These are phyloP conservation scores for Coelastrella sp. DNA, from an alignment of 139 green algal genomes.

Conservation along the genomic window DNA sequence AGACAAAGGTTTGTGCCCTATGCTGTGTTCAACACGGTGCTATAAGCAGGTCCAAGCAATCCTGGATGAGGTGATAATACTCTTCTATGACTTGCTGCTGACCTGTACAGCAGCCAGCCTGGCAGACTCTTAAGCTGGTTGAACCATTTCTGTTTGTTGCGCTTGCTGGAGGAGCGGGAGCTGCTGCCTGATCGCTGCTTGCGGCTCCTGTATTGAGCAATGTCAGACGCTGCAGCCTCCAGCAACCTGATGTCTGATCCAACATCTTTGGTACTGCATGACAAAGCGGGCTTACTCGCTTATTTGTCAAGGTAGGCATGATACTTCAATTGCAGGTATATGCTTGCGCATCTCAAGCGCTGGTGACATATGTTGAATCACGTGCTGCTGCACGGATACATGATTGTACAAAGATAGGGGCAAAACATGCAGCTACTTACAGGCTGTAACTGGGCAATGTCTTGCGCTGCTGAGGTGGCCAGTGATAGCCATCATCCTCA, in stretches of 20 bases:
- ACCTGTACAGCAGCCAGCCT: conserved; percentile 42
- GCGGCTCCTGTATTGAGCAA: not conserved
- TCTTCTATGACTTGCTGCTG: too few species aligned
- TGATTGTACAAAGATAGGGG: not conserved
- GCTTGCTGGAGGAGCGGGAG: not conserved
- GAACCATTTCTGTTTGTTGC: not conserved
- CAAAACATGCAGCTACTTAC: not conserved
- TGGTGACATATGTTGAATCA: not conserved
- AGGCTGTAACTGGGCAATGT: conserved; percentile 2
- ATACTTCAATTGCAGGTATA: too few species aligned
- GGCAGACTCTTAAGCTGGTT: not conserved
- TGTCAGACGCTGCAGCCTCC: not conserved
- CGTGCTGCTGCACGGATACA: not conserved
- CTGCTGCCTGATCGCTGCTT: not conserved
- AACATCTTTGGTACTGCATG: not conserved
- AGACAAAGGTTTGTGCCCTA: not conserved
- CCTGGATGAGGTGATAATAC: too few species aligned
- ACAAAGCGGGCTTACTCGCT: not conserved
- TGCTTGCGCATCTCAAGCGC: too few species aligned
- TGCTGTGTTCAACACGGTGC: not conserved
- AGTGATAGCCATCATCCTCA: not conserved
- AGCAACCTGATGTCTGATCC: conserved; percentile 10
- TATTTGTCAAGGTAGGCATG: not conserved
- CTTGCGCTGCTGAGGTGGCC: conserved; percentile 9
- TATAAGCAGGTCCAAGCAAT: not conserved